These are phyloP conservation scores for Chlamydomonas asymmetrica DNA, from an alignment of 139 green algal genomes.

Conservation along the genomic window DNA sequence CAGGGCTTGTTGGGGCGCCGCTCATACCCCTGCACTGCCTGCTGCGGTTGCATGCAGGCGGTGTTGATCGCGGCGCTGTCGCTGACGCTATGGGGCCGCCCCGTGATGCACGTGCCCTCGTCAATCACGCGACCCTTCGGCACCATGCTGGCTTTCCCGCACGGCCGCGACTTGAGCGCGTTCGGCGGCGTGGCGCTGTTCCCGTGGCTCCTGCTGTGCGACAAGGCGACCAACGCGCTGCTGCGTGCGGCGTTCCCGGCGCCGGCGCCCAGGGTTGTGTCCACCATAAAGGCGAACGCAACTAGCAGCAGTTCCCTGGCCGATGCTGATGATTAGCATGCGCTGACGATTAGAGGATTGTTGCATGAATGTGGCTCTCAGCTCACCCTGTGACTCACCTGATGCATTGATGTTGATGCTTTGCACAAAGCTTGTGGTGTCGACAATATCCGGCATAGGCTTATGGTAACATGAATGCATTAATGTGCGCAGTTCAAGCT, in stretches of 20 bases:
- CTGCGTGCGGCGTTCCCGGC: conserved; percentile 17
- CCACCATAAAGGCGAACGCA: too few species aligned
- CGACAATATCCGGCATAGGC: too few species aligned
- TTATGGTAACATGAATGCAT: too few species aligned
- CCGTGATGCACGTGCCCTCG: conserved; percentile 30
- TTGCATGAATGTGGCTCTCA: too few species aligned
- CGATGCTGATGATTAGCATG: too few species aligned
- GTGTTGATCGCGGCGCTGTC: conserved; percentile 14
- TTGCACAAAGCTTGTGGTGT: too few species aligned
- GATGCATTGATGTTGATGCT: too few species aligned
- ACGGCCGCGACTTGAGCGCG: conserved; percentile 22
- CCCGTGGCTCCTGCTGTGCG: conserved; percentile 39
- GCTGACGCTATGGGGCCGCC: conserved; percentile 27
- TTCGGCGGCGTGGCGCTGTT: conserved; percentile 31
- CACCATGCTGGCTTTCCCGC: conserved; percentile 36
- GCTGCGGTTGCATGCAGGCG: conserved; percentile 23
- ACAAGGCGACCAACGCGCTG: conserved; percentile 23
- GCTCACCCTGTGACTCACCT: too few species aligned
- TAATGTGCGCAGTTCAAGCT: too few species aligned
- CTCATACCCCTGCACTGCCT: not conserved
- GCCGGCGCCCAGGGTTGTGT: not conserved
- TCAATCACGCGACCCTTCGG: conserved; percentile 20
- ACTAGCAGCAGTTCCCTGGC: too few species aligned
- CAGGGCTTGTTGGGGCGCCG: not conserved
- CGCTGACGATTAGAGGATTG: too few species aligned